These are phyloP conservation scores for Rhododendron ovatum DNA, from an alignment of 148 eudicot genomes.

Conservation along the genomic window DNA sequence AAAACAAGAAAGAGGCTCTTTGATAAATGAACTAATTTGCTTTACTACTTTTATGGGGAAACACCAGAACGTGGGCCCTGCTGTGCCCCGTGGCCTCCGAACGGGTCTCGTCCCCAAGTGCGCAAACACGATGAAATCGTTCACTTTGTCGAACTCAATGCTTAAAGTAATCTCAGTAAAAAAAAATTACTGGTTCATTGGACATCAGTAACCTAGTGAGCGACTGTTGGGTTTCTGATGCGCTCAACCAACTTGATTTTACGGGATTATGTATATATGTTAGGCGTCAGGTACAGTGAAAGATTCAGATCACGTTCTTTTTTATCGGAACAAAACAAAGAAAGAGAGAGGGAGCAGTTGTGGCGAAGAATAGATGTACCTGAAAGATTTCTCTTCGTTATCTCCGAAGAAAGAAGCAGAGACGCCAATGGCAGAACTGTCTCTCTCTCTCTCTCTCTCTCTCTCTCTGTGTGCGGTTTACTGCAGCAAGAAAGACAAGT, in stretches of 20 bases:
- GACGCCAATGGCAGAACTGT: background rate
- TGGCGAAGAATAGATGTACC: background rate
- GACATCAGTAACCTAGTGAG: background rate
- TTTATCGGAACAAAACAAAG: background rate
- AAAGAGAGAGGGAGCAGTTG: background rate
- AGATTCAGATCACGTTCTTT: background rate
- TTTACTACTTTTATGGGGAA: background rate
- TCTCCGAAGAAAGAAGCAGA: background rate
- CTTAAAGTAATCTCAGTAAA: background rate
- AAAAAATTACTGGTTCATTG: background rate
- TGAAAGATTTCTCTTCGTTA: background rate
- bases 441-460: slow-evolving; percentile 4
- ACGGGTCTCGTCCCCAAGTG: background rate
- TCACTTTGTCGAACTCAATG: background rate
- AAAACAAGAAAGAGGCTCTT: background rate
- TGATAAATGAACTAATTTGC: background rate
- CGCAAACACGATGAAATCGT: background rate
- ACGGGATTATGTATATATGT: background rate
- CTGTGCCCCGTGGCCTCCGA: background rate
- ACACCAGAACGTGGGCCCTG: background rate
- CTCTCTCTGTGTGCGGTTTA: background rate
- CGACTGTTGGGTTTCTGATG: background rate
- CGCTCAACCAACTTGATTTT: background rate
- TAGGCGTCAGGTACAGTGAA: background rate
- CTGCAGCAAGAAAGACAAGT: background rate